Conservation (phyloP, 257 asterid species). For the Pogostemon cablin region DNA sequence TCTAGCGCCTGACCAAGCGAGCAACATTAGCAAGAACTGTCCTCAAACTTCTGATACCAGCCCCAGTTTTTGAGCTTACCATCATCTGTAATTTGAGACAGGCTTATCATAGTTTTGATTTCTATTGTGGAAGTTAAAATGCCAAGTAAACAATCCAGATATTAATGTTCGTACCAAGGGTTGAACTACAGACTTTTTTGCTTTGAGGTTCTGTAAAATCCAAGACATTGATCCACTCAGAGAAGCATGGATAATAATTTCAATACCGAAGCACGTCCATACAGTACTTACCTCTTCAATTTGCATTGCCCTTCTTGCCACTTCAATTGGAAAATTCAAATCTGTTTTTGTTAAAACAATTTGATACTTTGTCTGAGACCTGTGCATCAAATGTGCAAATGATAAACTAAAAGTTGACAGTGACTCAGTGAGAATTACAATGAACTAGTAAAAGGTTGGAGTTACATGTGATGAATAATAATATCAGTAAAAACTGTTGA, state of each 20-base stretch:
- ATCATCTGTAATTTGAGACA: slow-evolving; percentile 66
- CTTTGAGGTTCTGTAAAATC: slow-evolving; percentile 74
- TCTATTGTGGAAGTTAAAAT: slow-evolving; percentile 15
- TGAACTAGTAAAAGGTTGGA: not conserved
- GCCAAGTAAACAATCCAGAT: slow-evolving; percentile 15
- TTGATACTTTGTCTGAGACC: slow-evolving; percentile 85
- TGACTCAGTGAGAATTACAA: not conserved
- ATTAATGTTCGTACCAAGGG: slow-evolving; percentile 63
- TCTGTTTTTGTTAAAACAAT: slow-evolving; percentile 93
- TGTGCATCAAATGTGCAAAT: slow-evolving; percentile 39
- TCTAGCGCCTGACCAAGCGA: slow-evolving; percentile 62
- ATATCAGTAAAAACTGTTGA: not conserved
- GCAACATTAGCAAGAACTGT: slow-evolving; percentile 78
- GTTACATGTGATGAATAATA: not conserved
- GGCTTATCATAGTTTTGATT: slow-evolving; percentile 10
- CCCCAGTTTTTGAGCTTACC: slow-evolving; percentile 95
- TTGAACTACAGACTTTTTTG: slow-evolving; percentile 78
- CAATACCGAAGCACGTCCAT: not conserved
- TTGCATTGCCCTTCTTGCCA: slow-evolving; percentile 96
- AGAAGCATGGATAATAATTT: not conserved
- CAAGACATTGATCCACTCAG: slow-evolving; percentile 32
- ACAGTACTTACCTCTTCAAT: slow-evolving; percentile 79
- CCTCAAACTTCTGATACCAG: slow-evolving; percentile 89
- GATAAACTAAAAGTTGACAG: not conserved
- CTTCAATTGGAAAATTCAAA: slow-evolving; percentile 83